Conservation (phyloP, 2,329 filamentous ascomycete species). For the Phaeosphaeriaceae sp. region DNA sequence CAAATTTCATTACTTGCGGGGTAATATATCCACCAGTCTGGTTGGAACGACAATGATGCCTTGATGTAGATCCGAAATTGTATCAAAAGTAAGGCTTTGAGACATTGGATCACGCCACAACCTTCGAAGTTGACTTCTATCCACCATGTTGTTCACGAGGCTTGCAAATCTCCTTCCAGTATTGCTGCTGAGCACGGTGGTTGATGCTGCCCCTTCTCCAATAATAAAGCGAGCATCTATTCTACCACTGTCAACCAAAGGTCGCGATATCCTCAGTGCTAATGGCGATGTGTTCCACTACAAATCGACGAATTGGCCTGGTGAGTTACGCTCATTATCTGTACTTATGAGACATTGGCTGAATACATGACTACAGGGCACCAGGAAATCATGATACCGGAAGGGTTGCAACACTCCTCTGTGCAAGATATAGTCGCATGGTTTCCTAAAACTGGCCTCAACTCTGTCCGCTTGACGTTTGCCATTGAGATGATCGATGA, state of each 20-base stretch:
- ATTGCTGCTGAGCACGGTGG: constrained; percentile 21
- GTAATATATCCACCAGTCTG: neutral
- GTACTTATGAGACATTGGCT: neutral
- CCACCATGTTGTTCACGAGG: constrained; percentile 22
- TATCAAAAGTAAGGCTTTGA: neutral
- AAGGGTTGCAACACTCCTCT: constrained; percentile 69
- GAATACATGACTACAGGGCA: constrained; percentile 49
- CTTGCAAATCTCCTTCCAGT: constrained; percentile 2
- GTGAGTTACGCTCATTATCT: neutral
- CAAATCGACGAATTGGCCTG: constrained; percentile 68
- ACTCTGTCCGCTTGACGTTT: constrained; percentile 68
- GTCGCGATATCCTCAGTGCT: constrained; percentile 44
- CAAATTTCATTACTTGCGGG: neutral
- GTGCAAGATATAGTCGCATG: constrained; percentile 62
- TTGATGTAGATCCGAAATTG: neutral
- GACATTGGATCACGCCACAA: neutral
- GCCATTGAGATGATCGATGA: constrained; percentile 69
- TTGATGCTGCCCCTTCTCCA: constrained; percentile 20
- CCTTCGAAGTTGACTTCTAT: neutral
- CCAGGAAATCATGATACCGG: constrained; percentile 69
- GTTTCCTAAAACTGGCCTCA: constrained; percentile 68
- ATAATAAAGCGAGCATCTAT: constrained; percentile 18
- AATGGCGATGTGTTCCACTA: constrained; percentile 49
- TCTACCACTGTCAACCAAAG: constrained; percentile 39
- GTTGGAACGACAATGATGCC: neutral